Conservation (phyloP, 2,329 filamentous ascomycete species). For the Pseudogymnoascus sp. region DNA sequence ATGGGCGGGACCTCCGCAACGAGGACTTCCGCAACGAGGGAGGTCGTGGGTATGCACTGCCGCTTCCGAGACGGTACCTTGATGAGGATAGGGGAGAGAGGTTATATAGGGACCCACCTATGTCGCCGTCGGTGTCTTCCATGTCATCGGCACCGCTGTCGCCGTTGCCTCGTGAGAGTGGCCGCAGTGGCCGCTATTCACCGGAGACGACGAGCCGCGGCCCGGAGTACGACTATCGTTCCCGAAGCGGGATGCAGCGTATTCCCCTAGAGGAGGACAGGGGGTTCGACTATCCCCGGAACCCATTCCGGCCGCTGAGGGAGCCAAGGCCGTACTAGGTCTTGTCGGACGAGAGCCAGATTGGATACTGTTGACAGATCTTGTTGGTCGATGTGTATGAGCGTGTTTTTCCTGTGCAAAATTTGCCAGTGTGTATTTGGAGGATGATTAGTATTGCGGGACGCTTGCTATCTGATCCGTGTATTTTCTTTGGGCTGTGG, state of each 20-base stretch:
- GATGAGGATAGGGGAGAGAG: not conserved
- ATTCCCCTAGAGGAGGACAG: not conserved
- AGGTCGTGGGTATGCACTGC: not conserved
- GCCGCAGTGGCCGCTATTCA: not conserved
- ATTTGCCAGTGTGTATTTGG: not conserved
- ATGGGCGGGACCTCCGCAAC: not conserved
- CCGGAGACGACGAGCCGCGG: not conserved
- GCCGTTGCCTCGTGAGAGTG: not conserved
- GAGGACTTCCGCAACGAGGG: not conserved
- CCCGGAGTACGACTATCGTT: not conserved
- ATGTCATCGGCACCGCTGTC: not conserved
- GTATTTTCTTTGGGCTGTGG: conserved; percentile 6
- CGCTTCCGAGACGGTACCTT: not conserved
- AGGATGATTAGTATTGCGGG: conserved; percentile 5
- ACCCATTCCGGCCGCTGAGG: not conserved
- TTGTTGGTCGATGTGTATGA: not conserved
- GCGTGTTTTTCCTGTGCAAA: conserved; percentile 2
- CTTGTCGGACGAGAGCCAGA: not conserved
- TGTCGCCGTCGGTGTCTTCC: not conserved
- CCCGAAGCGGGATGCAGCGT: not conserved
- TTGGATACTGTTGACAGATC: not conserved
- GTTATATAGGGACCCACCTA: not conserved
- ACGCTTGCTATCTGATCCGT: conserved; percentile 6
- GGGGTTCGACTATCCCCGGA: not conserved
- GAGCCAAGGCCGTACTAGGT: not conserved